Evolutionary conservation across 2,329 filamentous ascomycete species (phyloP).

Genomic region (Lachnellula willkommii): DNA sequence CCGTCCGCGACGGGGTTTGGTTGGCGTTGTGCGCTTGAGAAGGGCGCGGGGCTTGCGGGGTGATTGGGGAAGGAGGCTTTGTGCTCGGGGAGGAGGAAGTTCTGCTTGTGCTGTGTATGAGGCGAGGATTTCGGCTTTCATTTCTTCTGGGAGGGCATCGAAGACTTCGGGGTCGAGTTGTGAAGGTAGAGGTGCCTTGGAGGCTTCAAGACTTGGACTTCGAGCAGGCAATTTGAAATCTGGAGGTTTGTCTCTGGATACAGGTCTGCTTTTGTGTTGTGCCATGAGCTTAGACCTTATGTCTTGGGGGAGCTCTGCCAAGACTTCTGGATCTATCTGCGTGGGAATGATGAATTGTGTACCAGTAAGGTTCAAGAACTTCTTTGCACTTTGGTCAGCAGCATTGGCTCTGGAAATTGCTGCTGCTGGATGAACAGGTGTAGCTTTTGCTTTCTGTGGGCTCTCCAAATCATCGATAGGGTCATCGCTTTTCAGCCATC

Average conservation of each 20-base stretch:
- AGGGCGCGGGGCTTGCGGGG: conserved; percentile 52
- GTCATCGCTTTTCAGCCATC: conserved; percentile 32
- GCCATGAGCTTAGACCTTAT: conserved; percentile 71
- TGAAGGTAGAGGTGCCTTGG: conserved; percentile 47
- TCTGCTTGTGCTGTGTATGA: conserved; percentile 48
- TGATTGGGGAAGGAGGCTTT: conserved; percentile 38
- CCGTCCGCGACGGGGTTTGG: conserved; percentile 50
- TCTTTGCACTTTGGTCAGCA: conserved; percentile 50
- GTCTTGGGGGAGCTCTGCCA: conserved; percentile 77
- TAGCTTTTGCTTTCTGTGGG: conserved; percentile 46
- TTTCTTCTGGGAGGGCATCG: conserved; percentile 74
- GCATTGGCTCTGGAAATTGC: conserved; percentile 44
- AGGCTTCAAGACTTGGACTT: conserved; percentile 16
- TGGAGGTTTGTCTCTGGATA: conserved; percentile 28
- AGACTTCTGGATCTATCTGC: conserved; percentile 73
- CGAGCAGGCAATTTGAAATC: conserved; percentile 28
- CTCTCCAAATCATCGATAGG: conserved; percentile 51
- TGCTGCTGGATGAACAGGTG: conserved; percentile 46
- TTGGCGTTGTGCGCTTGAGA: conserved; percentile 45
- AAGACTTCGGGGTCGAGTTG: conserved; percentile 84
- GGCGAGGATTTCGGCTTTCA: conserved; percentile 76
- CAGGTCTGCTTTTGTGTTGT: conserved; percentile 39
- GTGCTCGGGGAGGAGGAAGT: conserved; percentile 17
- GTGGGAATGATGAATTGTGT: conserved; percentile 90
- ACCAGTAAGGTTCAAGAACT: conserved; percentile 70